Base-by-base conservation (phyloP, 2,329 filamentous ascomycete species). In the Trichoderma harzianum region DNA sequence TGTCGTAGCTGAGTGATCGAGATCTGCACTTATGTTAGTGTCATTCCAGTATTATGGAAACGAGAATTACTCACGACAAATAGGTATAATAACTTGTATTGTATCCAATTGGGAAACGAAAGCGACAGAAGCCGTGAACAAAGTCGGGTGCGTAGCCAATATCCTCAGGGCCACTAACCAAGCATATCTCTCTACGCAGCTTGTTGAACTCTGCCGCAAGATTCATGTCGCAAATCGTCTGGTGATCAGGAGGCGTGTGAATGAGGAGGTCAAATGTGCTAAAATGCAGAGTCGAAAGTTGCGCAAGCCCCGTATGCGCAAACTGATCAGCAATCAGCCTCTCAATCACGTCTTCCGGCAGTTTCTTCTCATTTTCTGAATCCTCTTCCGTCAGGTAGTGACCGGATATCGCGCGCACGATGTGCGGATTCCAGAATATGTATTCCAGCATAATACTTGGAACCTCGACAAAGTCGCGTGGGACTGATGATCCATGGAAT, bases 221-320 rank as follows among this genome's bases (percentile, higher is more conserved):
- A 70, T 92, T 85, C 73, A 93, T 79, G 18, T 84, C 82, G 80
- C 91, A 84, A 16, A 90, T 81, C 18, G 88, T 90, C n/a, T 85
- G 86, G 74, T 92, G 91, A 36, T 84, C 86, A 72, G 83, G 82
- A 10, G 90, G 89, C 39, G 89, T 87, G 81, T 94, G 92, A 3
- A 93, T 86, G 0, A 88, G 87, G 91, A 94, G 93, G 78, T 93
- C 91, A 76, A 91, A 93, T 73, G 92, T 91, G 64, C 91, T 92
- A 77, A 93, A 93, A 81, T 93, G 91, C 69, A 94, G 83, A 80
- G 93, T 70, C 7, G 21, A 16, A 11, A 69, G 58, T 43, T 53
- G 10, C 36, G 39, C 39, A 24, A 62, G 53, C 8, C 62, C 70
- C 34, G 24, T 21, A 62, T 62, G 18, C 26, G 63, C 63, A 69